A percentile compares a stretch with the other conserved stretches of the same genome.
These are phyloP conservation scores for Colletotrichum simmondsii DNA, from an alignment of 2,329 filamentous ascomycete species.

Conservation along the genomic window DNA sequence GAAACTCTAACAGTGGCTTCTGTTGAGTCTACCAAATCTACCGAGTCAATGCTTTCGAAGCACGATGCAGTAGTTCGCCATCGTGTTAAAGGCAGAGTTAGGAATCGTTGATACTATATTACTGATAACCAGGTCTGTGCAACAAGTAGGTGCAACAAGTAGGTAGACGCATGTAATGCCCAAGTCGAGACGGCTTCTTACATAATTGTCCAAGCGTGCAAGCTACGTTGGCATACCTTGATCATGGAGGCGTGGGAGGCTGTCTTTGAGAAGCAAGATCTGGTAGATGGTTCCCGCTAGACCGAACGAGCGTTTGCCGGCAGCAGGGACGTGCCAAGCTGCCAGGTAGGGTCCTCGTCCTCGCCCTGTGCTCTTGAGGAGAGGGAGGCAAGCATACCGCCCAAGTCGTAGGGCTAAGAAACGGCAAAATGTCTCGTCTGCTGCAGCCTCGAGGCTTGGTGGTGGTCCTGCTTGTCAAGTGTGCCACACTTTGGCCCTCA, in stretches of 20 bases:
- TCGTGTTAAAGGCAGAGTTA: not conserved
- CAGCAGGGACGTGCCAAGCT: constrained; percentile 13
- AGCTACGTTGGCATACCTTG: not conserved
- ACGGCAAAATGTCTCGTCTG: constrained; percentile 16
- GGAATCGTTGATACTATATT: not conserved
- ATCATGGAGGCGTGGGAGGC: too few relatives aligned
- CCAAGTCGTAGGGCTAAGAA: constrained; percentile 20
- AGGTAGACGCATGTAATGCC: not conserved
- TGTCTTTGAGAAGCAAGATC: not conserved
- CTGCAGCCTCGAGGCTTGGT: constrained; percentile 28
- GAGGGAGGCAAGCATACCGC: not conserved
- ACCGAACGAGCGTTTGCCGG: constrained; percentile 7
- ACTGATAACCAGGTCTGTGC: not conserved
- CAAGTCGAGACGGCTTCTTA: not conserved
- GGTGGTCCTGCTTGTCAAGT: not conserved
- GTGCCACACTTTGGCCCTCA: not conserved
- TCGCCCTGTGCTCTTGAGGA: not conserved
- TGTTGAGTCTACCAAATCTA: not conserved
- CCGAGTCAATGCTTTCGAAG: not conserved
- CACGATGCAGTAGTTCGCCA: not conserved
- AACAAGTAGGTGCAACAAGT: not conserved
- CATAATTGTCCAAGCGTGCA: not conserved
- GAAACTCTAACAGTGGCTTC: not conserved
- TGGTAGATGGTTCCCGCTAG: constrained; percentile 1
- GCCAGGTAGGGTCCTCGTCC: not conserved